phyloP scores from a whole-genome alignment of 768 basidiomycete species.

The Baorangia bicolor region DNA sequence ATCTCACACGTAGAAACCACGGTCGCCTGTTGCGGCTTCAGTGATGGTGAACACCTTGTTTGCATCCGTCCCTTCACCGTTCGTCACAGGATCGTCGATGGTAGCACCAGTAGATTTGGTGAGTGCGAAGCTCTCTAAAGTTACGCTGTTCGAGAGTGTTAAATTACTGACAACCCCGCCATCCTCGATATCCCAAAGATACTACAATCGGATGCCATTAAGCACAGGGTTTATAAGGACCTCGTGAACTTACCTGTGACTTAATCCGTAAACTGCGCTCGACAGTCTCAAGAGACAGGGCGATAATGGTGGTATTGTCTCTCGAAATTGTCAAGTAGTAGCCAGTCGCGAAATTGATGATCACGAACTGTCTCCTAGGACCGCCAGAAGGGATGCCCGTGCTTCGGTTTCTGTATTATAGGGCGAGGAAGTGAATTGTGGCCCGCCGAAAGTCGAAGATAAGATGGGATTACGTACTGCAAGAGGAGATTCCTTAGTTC shows the following conservation, averaged over 20 bases:
- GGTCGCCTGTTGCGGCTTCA: neutral
- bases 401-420: too few species aligned
- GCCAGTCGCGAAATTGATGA: neutral
- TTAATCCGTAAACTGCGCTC: neutral
- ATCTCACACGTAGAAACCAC: neutral
- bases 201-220: neutral
- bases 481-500: neutral
- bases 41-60: neutral
- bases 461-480: neutral
- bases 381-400: too few species aligned
- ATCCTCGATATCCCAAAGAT: neutral
- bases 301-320: neutral
- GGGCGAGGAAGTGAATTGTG: too few species aligned
- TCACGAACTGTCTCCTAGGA: too few species aligned
- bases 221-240: neutral
- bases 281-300: neutral
- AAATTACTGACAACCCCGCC: neutral
- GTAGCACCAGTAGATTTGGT: too few species aligned
- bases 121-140: neutral
- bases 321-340: neutral
- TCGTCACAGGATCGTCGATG: neutral
- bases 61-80: neutral
- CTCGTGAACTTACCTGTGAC: neutral
- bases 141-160: neutral
- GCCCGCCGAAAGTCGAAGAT: neutral